Conservation (phyloP, 306 rosid species). For the Potentilla sterilis region DNA sequence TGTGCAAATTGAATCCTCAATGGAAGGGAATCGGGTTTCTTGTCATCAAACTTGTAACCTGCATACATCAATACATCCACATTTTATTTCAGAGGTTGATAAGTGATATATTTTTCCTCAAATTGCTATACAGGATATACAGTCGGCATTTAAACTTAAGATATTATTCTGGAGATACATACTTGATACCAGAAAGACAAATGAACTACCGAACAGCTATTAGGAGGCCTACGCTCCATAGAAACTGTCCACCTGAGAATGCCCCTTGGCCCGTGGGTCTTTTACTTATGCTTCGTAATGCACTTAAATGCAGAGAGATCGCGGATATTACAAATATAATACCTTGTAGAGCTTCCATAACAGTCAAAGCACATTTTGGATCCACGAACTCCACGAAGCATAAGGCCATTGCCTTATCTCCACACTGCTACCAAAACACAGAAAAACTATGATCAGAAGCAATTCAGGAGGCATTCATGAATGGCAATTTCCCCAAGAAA, state of each 20-base stretch:
- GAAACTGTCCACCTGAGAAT: too few species aligned
- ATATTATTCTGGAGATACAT: too few species aligned
- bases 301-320: neutral
- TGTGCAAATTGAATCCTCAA: slow-evolving; percentile 75
- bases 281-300: neutral
- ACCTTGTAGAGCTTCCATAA: slow-evolving; percentile 72
- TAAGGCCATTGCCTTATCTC: slow-evolving; percentile 65
- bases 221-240: too few species aligned
- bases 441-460: neutral
- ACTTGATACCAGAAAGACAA: too few species aligned
- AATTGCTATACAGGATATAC: neutral
- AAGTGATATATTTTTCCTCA: neutral
- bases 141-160: too few species aligned
- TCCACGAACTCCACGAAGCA: slow-evolving; percentile 78
- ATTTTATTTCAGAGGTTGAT: slow-evolving; percentile 14
- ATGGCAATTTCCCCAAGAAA: neutral
- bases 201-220: too few species aligned
- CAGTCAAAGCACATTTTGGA: slow-evolving; percentile 59
- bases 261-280: too few species aligned
- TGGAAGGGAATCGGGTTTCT: slow-evolving; percentile 48
- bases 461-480: neutral
- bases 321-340: neutral
- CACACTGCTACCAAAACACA: slow-evolving; percentile 50
- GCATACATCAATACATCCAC: slow-evolving; percentile 36
- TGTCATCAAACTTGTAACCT: slow-evolving; percentile 83